Evolutionary conservation across 192 early-diverging fungal genomes (phyloP), one percentile per base, ranked within the genome.

Genomic region (Backusella liffmaniae): DNA sequence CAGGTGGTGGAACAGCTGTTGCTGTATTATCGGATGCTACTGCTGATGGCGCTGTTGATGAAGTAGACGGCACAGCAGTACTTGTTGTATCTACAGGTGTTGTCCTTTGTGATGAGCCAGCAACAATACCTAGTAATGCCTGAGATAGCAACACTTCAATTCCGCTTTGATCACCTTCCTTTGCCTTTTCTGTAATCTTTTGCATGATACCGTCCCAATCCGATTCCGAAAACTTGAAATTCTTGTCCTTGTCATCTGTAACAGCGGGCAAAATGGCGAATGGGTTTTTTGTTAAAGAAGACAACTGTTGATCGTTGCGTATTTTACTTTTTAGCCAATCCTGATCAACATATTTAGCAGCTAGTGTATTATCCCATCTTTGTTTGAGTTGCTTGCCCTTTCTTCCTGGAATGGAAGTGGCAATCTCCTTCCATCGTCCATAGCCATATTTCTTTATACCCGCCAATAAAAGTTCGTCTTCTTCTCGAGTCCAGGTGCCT

Each of bases 351-450:
- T 76, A 80, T 34, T 80, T 80, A 4, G 79, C 67, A 30, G 79
- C 75, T 5, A 80, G 44, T 46, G 79, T 76, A 36, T 80, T 76
- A 32, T 80, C 79, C 79, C 79, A 80, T 6, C 79, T 46, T 26
- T 80, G 79, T 56, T 80, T 80, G 5, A 80, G 34, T 30, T 80
- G 79, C 34, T 80, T 80, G 8, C 79, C 75, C 35, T 80, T 80
- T 44, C 79, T 70, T 32, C 79, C 79, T 18, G 79, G 79, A 73
- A 80, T 80, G 0, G 70, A 76, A 4, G 12, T 36, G 3, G 79
- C 79, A 12, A 80, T 76, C 8, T 80, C 79, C 35, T 80, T 80
- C 79, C 79, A 80, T 46, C 75, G 51, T 16, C 79, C 79, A 10
- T 80, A 80, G 5, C 79, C 79, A 15, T 72, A 69, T 5, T 66